These are phyloP conservation scores for Nematodospora valgi DNA, from an alignment of 805 yeast genomes.

Conservation along the genomic window DNA sequence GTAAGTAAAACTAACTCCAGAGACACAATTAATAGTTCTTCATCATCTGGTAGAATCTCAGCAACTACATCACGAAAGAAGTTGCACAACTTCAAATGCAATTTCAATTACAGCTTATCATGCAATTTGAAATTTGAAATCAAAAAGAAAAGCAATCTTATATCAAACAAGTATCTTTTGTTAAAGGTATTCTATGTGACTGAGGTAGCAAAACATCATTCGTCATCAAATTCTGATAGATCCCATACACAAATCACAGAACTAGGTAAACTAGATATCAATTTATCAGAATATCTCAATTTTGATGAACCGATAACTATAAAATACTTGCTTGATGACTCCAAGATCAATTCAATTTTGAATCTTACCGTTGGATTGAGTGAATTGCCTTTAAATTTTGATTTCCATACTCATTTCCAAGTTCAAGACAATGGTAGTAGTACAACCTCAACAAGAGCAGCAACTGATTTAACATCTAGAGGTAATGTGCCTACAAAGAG, in stretches of 20 bases:
- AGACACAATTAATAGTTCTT: neutral
- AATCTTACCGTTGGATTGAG: conserved; percentile 55
- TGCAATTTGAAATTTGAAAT: conserved; percentile 40
- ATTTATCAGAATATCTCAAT: conserved; percentile 68
- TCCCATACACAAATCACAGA: conserved; percentile 21
- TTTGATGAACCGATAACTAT: conserved; percentile 51
- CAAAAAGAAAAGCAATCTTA: conserved; percentile 33
- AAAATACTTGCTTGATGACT: conserved; percentile 68
- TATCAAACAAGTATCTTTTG: conserved; percentile 41
- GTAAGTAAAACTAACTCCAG: neutral
- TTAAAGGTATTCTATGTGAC: conserved; percentile 36
- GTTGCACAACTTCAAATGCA: conserved; percentile 38
- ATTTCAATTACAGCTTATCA: conserved; percentile 30
- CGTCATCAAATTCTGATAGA: conserved; percentile 3
- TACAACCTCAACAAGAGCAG: conserved; percentile 1
- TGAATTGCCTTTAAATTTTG: conserved; percentile 35
- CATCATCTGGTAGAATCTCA: conserved; percentile 13
- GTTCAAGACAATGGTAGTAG: conserved; percentile 23
- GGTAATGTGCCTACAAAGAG: conserved; percentile 1
- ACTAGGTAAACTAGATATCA: conserved; percentile 65
- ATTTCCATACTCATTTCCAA: conserved; percentile 41
- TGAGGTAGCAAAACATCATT: conserved; percentile 12
- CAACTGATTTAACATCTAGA: neutral
- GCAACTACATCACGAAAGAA: conserved; percentile 28
- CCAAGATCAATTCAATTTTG: conserved; percentile 80